Base-by-base conservation (phyloP, 352 stramenopile species). In the Phytopythium aichiense region DNA sequence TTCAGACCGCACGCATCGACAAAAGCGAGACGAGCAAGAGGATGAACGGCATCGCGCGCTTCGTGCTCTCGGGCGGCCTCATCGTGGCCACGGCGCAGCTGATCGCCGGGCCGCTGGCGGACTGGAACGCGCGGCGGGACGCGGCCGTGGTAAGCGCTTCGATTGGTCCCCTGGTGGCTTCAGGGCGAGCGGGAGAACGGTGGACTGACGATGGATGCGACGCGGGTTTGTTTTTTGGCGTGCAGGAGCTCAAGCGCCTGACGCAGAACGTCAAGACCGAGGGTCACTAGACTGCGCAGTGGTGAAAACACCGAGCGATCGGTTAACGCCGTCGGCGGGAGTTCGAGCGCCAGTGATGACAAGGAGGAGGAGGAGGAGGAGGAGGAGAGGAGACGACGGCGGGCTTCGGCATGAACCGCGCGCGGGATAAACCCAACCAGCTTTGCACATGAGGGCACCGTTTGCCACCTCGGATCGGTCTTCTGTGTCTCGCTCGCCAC, bases 41-140 rank as follows among this genome's bases (percentile, higher is more conserved):
- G 18, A 92, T 92, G 84, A 87, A 91, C 68, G 79, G 81, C 73
- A 74, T 87, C 57, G 73, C 79, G 69, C 84, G 81, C 68, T 92
- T 86, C 64, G 58, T 91, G 65, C 77, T 92, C 61, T 77, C 81
- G 13, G 74, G 81, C 60, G 84, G 81, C 45, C 64, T 92, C 63
- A 77, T 88, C 68, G 69, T 87, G 64, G 81, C 81, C 42, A 76
- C 77, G n/a, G 82, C 74, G 64, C 77, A 92, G 69, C 63, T 89
- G 66, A 73, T 91, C 55, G 71, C 74, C 6, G 81, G 84, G 31
- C 81, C 84, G 16, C 28, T 91, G 18, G 76, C 84, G 23, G 79
- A 92, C 76, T 91, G 81, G 79, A 89, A 90, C 64, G 79, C 84
- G 37, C 79, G 84, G 79, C 77, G 79, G 65, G 81, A 88, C 60